Conservation (phyloP, 2,329 filamentous ascomycete species). For the Pochonia chlamydosporia region DNA sequence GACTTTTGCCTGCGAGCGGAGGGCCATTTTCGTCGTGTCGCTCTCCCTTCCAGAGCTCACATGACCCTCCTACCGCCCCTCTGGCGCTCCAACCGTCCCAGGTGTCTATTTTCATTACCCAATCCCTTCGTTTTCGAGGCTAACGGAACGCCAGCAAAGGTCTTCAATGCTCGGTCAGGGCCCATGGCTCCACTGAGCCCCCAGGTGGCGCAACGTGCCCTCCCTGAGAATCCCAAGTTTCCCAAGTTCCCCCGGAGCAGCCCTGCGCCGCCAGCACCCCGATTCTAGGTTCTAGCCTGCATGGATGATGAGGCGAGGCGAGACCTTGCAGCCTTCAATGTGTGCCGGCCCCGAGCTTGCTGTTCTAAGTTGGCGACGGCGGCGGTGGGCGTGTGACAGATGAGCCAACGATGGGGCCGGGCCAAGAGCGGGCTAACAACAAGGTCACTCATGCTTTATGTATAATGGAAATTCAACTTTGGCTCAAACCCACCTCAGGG, state of each 20-base stretch:
- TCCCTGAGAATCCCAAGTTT: too few species aligned
- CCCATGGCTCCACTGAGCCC: neutral
- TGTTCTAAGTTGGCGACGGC: too few species aligned
- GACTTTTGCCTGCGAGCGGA: too few species aligned
- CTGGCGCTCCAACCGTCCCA: conserved; percentile 1
- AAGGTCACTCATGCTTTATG: neutral
- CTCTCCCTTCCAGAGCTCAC: conserved; percentile 8
- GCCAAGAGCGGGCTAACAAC: neutral
- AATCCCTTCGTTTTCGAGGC: conserved; percentile 6
- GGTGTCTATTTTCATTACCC: conserved; percentile 13
- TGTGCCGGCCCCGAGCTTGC: too few species aligned
- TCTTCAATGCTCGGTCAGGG: conserved; percentile 4
- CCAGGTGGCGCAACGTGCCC: conserved; percentile 1
- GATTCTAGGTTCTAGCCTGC: neutral
- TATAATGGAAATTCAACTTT: conserved; percentile 5
- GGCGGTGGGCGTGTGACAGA: neutral
- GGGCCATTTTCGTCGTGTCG: neutral
- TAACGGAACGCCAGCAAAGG: conserved; percentile 8
- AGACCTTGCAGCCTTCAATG: neutral
- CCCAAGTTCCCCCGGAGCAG: neutral
- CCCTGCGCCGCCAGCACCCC: neutral
- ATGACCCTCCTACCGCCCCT: conserved; percentile 7
- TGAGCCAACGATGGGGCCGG: neutral
- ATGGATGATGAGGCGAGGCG: neutral
- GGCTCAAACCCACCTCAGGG: neutral